Evolutionary conservation across 139 green algal genomes (phyloP).

Genomic region (Trebouxia sp.): DNA sequence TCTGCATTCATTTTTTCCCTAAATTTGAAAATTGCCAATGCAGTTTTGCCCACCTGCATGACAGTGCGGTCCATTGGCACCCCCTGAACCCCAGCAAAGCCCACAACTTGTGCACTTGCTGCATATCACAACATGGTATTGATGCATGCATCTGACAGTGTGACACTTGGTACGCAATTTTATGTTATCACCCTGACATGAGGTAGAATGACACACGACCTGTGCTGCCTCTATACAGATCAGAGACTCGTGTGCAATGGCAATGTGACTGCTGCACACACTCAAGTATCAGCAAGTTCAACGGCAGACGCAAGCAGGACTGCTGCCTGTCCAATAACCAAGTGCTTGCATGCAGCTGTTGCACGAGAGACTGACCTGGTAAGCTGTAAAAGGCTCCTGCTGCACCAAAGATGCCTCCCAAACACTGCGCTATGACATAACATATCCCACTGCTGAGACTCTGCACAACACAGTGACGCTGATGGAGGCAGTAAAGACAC

Average conservation of each 20-base stretch:
- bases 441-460: conserved; percentile 1
- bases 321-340: too few species aligned
- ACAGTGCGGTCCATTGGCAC: conserved; percentile 34
- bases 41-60: conserved; percentile 17
- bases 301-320: background rate
- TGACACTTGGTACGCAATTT: background rate
- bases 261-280: too few species aligned
- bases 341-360: background rate
- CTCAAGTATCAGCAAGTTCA: too few species aligned
- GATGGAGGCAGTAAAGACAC: background rate
- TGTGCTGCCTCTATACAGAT: too few species aligned
- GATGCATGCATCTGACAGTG: too few species aligned
- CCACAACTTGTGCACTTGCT: conserved; percentile 14
- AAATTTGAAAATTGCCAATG: too few species aligned
- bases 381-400: conserved; percentile 10
- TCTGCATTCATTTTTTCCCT: too few species aligned
- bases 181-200: background rate
- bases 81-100: conserved; percentile 22
- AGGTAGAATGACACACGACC: too few species aligned
- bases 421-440: conserved; percentile 23
- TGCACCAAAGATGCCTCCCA: conserved; percentile 26
- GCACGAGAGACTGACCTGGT: background rate
- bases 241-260: too few species aligned
- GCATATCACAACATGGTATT: background rate
- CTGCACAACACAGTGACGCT: background rate